phyloP scores from a whole-genome alignment of 495 filamentous ascomycete genomes.

The Bathelium albidoporum region DNA sequence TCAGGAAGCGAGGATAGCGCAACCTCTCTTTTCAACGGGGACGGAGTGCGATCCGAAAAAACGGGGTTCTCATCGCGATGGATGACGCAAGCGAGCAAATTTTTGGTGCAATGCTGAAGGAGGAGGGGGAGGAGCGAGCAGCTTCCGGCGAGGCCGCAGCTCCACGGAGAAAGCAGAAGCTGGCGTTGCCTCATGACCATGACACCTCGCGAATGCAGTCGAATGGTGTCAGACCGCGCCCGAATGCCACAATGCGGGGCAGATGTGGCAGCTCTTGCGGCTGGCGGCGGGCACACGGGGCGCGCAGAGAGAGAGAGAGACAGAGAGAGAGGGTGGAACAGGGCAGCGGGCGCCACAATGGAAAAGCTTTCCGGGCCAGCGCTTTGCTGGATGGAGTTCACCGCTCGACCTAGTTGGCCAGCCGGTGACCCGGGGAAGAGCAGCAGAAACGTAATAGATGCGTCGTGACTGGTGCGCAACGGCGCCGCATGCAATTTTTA shows the following conservation, averaged over 20 bases:
- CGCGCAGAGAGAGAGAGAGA: neutral
- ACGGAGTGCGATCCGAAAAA: too few species aligned
- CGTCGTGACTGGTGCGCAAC: neutral
- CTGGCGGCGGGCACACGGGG: neutral
- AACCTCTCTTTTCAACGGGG: too few species aligned
- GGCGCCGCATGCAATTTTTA: neutral
- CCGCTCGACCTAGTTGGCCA: neutral
- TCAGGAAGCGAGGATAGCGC: neutral
- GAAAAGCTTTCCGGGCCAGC: neutral
- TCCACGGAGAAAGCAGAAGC: constrained; percentile 2
- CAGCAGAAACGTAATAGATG: neutral
- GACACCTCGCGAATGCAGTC: neutral
- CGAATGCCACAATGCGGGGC: neutral
- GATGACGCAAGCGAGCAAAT: neutral
- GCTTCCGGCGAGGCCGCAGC: neutral
- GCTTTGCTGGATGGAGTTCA: neutral
- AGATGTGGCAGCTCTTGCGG: neutral
- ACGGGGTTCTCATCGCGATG: neutral
- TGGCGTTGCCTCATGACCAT: neutral
- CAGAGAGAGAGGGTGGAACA: neutral
- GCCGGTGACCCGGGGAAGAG: neutral
- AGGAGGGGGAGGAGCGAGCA: neutral
- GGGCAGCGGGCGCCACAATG: neutral
- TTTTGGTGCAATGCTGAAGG: neutral
- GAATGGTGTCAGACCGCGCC: neutral